A percentile compares a stretch with the other conserved stretches of the same genome.
Evolutionary conservation across 2,329 filamentous ascomycete species (phyloP).

Genomic region (Alternaria solani): DNA sequence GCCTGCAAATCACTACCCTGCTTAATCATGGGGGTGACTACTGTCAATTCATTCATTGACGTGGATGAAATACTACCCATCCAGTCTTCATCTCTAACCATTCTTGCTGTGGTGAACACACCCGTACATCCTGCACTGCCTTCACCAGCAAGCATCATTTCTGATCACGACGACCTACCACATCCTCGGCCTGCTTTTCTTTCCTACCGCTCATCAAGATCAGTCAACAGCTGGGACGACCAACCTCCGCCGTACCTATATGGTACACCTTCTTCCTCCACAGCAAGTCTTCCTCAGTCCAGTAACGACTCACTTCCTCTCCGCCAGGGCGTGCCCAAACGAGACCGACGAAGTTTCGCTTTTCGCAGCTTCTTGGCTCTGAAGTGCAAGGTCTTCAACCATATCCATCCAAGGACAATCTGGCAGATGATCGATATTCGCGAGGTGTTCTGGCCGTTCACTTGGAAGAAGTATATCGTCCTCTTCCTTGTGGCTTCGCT

Average conservation of each 20-base stretch:
- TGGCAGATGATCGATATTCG: slow-evolving; percentile 21
- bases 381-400: slow-evolving; percentile 1
- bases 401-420: slow-evolving; percentile 18
- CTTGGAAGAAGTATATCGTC: slow-evolving; percentile 25
- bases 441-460: slow-evolving; percentile 23
- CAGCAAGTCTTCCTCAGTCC: not conserved
- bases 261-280: not conserved
- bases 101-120: not conserved
- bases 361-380: not conserved
- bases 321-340: not conserved
- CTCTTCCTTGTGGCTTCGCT: slow-evolving; percentile 15
- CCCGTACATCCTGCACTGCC: not conserved
- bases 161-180: not conserved
- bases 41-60: not conserved
- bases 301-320: slow-evolving; percentile 7
- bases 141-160: not conserved
- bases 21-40: not conserved
- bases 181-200: slow-evolving; percentile 2
- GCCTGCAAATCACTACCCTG: not conserved
- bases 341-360: not conserved
- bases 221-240: slow-evolving; percentile 1
- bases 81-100: not conserved
- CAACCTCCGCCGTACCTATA: not conserved
- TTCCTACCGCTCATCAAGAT: not conserved
- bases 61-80: not conserved